phyloP scores from a whole-genome alignment of 2,329 filamentous ascomycete species.

The Fusarium sp. region DNA sequence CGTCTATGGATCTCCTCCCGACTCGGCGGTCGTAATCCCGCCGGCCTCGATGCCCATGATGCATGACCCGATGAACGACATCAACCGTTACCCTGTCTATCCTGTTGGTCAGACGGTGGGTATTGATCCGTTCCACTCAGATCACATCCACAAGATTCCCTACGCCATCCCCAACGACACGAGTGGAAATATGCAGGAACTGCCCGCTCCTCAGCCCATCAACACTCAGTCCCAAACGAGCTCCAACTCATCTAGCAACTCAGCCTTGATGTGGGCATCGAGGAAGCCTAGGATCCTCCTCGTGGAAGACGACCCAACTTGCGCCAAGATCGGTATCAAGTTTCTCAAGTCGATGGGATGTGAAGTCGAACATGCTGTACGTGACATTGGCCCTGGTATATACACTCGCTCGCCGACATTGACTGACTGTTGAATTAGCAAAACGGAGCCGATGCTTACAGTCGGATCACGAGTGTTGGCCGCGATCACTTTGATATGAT shows the following conservation, averaged over 20 bases:
- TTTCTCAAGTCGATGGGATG: conserved; percentile 78
- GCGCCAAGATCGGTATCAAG: conserved; percentile 77
- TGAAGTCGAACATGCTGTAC: conserved; percentile 77
- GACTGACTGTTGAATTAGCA: conserved; percentile 47
- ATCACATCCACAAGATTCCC: conserved; percentile 95
- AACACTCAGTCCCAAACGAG: conserved; percentile 43
- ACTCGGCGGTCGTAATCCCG: conserved; percentile 64
- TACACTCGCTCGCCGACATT: neutral
- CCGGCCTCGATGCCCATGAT: conserved; percentile 63
- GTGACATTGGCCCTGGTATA: conserved; percentile 48
- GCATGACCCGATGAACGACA: conserved; percentile 70
- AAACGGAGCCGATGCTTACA: conserved; percentile 93
- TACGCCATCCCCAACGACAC: conserved; percentile 80
- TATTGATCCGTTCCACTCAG: conserved; percentile 94
- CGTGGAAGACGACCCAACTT: conserved; percentile 86
- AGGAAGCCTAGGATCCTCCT: conserved; percentile 86
- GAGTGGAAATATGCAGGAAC: conserved; percentile 55
- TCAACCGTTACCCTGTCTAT: conserved; percentile 81
- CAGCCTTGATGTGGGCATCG: conserved; percentile 67
- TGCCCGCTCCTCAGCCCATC: conserved; percentile 58
- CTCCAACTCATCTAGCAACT: conserved; percentile 54
- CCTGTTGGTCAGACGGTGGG: conserved; percentile 92
- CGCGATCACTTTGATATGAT: conserved; percentile 75
- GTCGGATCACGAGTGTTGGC: conserved; percentile 76
- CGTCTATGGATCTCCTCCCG: conserved; percentile 68